Percentiles rank a stretch among this genome's conserved stretches.
phyloP scores from a whole-genome alignment of 192 early-diverging fungal species.

The Radiomyces spectabilis region DNA sequence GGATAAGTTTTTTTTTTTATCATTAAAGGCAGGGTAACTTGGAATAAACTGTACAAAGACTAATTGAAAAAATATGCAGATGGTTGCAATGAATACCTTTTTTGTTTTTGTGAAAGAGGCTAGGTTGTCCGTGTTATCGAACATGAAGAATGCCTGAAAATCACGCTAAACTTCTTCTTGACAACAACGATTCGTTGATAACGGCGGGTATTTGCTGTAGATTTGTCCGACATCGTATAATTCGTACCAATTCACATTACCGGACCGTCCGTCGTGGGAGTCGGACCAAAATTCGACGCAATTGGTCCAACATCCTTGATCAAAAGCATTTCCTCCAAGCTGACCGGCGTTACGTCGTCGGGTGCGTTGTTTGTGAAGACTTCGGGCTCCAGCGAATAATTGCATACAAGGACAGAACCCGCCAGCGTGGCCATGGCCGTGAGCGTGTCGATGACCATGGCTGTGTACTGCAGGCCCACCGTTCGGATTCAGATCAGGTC shows the following conservation, averaged over 20 bases:
- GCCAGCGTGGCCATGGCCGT: conserved; percentile 18
- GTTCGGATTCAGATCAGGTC: conserved; percentile 11
- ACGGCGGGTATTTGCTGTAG: no score
- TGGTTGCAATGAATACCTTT: no score
- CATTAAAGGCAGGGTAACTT: no score
- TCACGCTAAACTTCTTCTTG: no score
- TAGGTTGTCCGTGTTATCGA: no score
- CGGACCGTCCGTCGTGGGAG: conserved; percentile 43
- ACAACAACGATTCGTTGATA: no score
- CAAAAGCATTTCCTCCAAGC: conserved; percentile 58
- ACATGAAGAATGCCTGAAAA: no score
- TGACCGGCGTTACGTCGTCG: conserved; percentile 13
- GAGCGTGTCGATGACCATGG: conserved; percentile 16
- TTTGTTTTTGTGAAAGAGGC: no score
- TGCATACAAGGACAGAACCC: conserved; percentile 15
- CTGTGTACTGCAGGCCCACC: not conserved
- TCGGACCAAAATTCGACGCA: conserved; percentile 80
- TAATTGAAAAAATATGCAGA: no score
- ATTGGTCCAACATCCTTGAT: conserved; percentile 72
- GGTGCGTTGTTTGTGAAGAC: conserved; percentile 26
- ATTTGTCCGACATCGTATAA: conserved; percentile 36
- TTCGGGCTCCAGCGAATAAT: conserved; percentile 29
- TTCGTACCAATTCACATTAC: conserved; percentile 51
- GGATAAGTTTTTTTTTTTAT: no score
- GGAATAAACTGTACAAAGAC: no score